Conservation (phyloP, 768 basidiomycete genomes). For the Pluteus cervinus region DNA sequence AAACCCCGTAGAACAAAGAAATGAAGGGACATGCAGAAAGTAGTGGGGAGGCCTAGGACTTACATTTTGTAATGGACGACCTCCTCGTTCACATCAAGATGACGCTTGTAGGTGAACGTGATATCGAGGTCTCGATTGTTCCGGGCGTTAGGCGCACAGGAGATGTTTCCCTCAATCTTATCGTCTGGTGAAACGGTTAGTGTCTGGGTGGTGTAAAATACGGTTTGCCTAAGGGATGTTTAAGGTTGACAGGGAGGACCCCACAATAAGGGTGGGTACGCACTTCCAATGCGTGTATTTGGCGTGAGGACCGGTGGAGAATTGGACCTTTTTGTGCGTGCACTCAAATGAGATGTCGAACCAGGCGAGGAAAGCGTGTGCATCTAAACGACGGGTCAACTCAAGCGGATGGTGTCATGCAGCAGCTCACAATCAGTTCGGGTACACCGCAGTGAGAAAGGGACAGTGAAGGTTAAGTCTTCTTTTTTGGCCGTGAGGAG, state of each 20-base stretch:
- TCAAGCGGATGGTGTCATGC: background rate
- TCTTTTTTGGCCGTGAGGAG: slow-evolving; percentile 91
- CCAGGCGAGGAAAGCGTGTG: slow-evolving; percentile 99
- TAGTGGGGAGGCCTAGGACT: slow-evolving; percentile 38
- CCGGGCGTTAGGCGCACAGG: slow-evolving; percentile 82
- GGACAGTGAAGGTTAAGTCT: slow-evolving; percentile 80
- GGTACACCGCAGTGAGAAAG: slow-evolving; percentile 76
- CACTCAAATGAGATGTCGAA: slow-evolving; percentile 96
- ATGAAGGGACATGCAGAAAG: slow-evolving; percentile 7
- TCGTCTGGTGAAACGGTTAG: slow-evolving; percentile 67
- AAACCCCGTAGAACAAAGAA: slow-evolving; percentile 9
- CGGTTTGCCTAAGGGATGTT: slow-evolving; percentile 69
- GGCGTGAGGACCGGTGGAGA: slow-evolving; percentile 97
- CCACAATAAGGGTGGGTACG: slow-evolving; percentile 23
- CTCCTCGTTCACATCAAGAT: slow-evolving; percentile 24
- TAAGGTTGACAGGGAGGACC: background rate
- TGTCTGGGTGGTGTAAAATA: slow-evolving; percentile 90
- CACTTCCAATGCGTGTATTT: slow-evolving; percentile 97
- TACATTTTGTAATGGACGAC: slow-evolving; percentile 81
- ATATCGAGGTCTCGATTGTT: slow-evolving; percentile 98
- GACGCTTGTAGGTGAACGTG: slow-evolving; percentile 59
- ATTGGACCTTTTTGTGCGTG: slow-evolving; percentile 92
- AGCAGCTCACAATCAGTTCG: slow-evolving; percentile 82
- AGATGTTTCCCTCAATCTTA: slow-evolving; percentile 61
- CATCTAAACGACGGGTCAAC: slow-evolving; percentile 43